Percentiles rank a stretch among this genome's conserved stretches.
Evolutionary conservation across 768 basidiomycete genomes (phyloP).

Genomic region (Lactarius sanguifluus): DNA sequence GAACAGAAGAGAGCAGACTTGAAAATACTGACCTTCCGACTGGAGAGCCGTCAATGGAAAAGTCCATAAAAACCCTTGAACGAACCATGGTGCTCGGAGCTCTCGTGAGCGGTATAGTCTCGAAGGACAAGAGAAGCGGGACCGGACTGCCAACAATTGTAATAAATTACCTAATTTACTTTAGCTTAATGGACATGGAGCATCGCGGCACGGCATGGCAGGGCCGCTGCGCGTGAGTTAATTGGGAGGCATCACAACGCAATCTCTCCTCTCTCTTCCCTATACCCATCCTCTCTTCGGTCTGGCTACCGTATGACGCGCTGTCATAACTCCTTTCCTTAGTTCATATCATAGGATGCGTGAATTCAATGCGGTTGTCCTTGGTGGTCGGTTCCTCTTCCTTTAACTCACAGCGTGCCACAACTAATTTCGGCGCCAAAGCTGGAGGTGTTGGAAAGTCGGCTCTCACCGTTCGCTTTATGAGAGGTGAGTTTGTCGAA

Average conservation of each 20-base stretch:
- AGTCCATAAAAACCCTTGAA: slow-evolving; percentile 70
- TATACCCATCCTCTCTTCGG: slow-evolving; percentile 14
- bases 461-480: slow-evolving; percentile 77
- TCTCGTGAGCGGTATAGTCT: not conserved
- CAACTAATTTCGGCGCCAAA: slow-evolving; percentile 33
- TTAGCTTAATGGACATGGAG: not conserved
- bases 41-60: slow-evolving; percentile 49
- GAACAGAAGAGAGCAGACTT: slow-evolving; percentile 23
- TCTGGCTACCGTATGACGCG: slow-evolving; percentile 28
- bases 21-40: slow-evolving; percentile 50
- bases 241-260: slow-evolving; percentile 17
- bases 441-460: slow-evolving; percentile 91
- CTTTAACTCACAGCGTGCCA: not conserved
- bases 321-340: slow-evolving; percentile 22
- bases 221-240: not conserved
- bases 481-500: slow-evolving; percentile 69
- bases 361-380: slow-evolving; percentile 74
- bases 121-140: not conserved
- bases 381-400: slow-evolving; percentile 58
- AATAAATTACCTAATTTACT: not conserved
- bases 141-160: not conserved
- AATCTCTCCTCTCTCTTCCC: slow-evolving; percentile 3
- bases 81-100: slow-evolving; percentile 42
- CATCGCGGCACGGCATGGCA: not conserved
- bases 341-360: slow-evolving; percentile 46